A percentile compares a stretch with the other conserved stretches of the same genome.
Conservation (phyloP, 768 basidiomycete species). For the Dacryopinax primogenitus region DNA sequence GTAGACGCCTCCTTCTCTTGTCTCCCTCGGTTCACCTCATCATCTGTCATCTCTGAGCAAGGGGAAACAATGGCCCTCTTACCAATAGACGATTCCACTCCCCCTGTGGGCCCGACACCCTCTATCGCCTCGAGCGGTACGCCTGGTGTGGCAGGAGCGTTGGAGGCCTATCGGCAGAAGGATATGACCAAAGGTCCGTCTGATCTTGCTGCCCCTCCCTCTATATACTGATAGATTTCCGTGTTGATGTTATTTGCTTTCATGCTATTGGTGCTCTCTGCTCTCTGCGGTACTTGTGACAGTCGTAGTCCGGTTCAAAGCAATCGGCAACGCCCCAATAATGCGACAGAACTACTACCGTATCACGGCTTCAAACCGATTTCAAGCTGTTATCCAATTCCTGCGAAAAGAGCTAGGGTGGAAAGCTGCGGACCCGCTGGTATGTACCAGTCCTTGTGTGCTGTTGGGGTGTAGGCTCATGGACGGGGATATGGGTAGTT, state of each 20-base stretch:
- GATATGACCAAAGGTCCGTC: constrained; percentile 60
- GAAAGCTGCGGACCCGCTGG: constrained; percentile 75
- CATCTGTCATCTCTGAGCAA: too few species aligned
- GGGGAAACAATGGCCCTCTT: too few species aligned
- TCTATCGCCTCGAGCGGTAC: too few species aligned
- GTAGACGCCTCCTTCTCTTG: too few species aligned
- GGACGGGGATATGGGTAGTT: constrained; percentile 21
- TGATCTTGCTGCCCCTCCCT: not conserved
- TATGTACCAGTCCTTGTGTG: too few species aligned
- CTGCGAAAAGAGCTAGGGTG: constrained; percentile 77
- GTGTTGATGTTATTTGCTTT: not conserved
- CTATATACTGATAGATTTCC: not conserved
- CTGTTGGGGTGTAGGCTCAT: not conserved
- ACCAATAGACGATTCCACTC: too few species aligned
- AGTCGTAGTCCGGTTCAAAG: constrained; percentile 97
- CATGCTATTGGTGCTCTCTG: not conserved
- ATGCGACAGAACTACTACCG: constrained; percentile 99
- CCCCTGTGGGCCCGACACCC: too few species aligned
- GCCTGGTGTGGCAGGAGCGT: constrained; percentile 29
- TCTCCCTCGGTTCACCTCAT: too few species aligned
- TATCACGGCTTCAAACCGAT: constrained; percentile 85
- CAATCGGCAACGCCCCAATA: constrained; percentile 92
- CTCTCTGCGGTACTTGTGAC: not conserved
- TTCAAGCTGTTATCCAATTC: constrained; percentile 91
- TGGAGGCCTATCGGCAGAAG: constrained; percentile 79